phyloP scores from a whole-genome alignment of 2,329 filamentous ascomycete genomes.

The Byssoonygena ceratinophila region DNA sequence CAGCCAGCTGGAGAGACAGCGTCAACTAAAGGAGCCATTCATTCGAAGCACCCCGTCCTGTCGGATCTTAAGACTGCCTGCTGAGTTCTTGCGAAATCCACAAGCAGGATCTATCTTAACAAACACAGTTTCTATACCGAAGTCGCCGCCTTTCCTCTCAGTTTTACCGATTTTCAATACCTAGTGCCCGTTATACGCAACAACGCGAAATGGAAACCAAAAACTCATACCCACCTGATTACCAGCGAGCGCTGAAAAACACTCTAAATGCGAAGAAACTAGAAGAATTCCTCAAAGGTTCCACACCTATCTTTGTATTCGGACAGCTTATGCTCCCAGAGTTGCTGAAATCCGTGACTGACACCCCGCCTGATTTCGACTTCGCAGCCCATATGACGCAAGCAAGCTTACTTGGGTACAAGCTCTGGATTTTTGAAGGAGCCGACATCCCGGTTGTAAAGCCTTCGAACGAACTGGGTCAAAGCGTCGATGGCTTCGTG shows the following conservation, averaged over 20 bases:
- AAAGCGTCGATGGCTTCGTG: slow-evolving; percentile 22
- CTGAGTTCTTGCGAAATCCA: no score
- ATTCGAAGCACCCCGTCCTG: no score
- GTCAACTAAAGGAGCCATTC: no score
- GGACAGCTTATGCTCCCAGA: slow-evolving; percentile 25
- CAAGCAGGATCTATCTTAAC: no score
- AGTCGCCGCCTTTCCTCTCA: no score
- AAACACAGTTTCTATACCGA: no score
- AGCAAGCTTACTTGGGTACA: slow-evolving; percentile 22
- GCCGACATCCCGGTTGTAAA: slow-evolving; percentile 20
- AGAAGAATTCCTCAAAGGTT: slow-evolving; percentile 15
- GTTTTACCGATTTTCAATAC: no score
- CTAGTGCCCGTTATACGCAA: background rate
- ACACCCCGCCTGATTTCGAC: slow-evolving; percentile 16
- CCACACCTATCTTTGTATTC: slow-evolving; percentile 24
- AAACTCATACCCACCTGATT: slow-evolving; percentile 22
- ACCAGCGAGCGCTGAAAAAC: slow-evolving; percentile 20
- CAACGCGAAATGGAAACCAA: slow-evolving; percentile 18
- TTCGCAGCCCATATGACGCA: slow-evolving; percentile 23
- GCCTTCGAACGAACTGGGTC: slow-evolving; percentile 15
- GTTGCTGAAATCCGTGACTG: slow-evolving; percentile 23
- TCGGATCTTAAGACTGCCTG: no score
- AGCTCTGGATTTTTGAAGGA: slow-evolving; percentile 20
- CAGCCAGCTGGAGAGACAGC: no score
- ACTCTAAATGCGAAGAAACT: slow-evolving; percentile 20